Evolutionary conservation across 31 red algal genomes (phyloP).

Genomic region (Endocladia muricata): DNA sequence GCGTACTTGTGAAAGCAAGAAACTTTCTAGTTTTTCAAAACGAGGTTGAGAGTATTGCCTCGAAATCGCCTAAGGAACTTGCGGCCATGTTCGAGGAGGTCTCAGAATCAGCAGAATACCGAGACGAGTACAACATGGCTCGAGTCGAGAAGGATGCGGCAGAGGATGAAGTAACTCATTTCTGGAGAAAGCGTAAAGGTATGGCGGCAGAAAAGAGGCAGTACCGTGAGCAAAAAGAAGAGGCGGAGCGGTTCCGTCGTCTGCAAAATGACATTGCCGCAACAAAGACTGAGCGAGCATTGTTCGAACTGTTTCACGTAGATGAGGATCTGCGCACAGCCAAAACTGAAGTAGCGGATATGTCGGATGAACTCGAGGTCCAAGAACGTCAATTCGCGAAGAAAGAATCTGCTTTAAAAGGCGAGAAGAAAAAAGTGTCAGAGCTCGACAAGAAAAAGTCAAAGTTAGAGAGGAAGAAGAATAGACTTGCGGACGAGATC

Average conservation of each 20-base stretch:
- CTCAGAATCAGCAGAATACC: slow-evolving; percentile 70
- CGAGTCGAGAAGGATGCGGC: slow-evolving; percentile 49
- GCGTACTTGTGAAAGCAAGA: slow-evolving; percentile 70
- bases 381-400: slow-evolving; percentile 47
- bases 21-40: slow-evolving; percentile 98
- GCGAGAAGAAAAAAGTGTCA: slow-evolving; percentile 48
- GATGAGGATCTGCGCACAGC: slow-evolving; percentile 49
- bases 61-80: slow-evolving; percentile 74
- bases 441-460: slow-evolving; percentile 38
- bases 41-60: slow-evolving; percentile 87
- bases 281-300: slow-evolving; percentile 59
- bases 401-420: slow-evolving; percentile 51
- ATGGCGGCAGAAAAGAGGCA: slow-evolving; percentile 75
- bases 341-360: slow-evolving; percentile 22
- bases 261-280: slow-evolving; percentile 67
- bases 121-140: slow-evolving; percentile 64
- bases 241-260: slow-evolving; percentile 77
- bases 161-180: slow-evolving; percentile 72
- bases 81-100: slow-evolving; percentile 92
- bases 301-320: slow-evolving; percentile 84
- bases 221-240: slow-evolving; percentile 84
- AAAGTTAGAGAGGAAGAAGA: slow-evolving; percentile 52
- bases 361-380: slow-evolving; percentile 50
- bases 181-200: slow-evolving; percentile 74
- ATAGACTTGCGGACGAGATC: slow-evolving; percentile 43